A percentile compares a stretch with the other conserved stretches of the same genome.
phyloP scores from a whole-genome alignment of 208 protist genomes.

The Leishmania amazonensis region DNA sequence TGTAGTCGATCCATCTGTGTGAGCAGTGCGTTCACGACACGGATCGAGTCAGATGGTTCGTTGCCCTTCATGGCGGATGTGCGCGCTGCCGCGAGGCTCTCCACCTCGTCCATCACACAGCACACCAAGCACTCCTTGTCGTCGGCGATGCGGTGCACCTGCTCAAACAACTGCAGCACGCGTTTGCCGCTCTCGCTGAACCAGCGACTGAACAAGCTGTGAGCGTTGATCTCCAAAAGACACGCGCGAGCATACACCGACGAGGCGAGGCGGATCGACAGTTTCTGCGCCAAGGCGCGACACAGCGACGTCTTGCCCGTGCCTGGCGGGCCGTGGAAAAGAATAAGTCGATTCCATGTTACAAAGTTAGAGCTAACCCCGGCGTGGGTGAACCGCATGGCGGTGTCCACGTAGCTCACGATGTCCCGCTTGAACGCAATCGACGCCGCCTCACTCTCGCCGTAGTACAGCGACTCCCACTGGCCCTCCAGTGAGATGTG shows the following conservation, averaged over 20 bases:
- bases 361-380: slow-evolving; percentile 82
- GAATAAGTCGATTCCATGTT: slow-evolving; percentile 79
- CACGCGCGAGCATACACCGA: slow-evolving; percentile 41
- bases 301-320: slow-evolving; percentile 96
- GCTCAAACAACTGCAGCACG: slow-evolving; percentile 94
- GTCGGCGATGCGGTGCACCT: slow-evolving; percentile 78
- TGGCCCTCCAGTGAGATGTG: slow-evolving; percentile 73
- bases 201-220: slow-evolving; percentile 96
- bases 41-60: slow-evolving; percentile 95
- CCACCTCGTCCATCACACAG: slow-evolving; percentile 97
- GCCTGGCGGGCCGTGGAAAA: slow-evolving; percentile 94
- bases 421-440: slow-evolving; percentile 86
- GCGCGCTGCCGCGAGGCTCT: slow-evolving; percentile 93
- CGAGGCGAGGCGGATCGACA: slow-evolving; percentile 59
- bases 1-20: slow-evolving; percentile 96
- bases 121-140: slow-evolving; percentile 73
- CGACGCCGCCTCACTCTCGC: slow-evolving; percentile 51
- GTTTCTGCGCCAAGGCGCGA: slow-evolving; percentile 86
- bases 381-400: slow-evolving; percentile 85
- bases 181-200: slow-evolving; percentile 98
- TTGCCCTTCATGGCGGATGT: slow-evolving; percentile 85
- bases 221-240: slow-evolving; percentile 96
- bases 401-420: slow-evolving; percentile 89
- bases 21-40: slow-evolving; percentile 96
- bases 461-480: slow-evolving; percentile 91